These are phyloP conservation scores for Aethionema arabicum DNA, from an alignment of 345 rosid species.

Conservation along the genomic window DNA sequence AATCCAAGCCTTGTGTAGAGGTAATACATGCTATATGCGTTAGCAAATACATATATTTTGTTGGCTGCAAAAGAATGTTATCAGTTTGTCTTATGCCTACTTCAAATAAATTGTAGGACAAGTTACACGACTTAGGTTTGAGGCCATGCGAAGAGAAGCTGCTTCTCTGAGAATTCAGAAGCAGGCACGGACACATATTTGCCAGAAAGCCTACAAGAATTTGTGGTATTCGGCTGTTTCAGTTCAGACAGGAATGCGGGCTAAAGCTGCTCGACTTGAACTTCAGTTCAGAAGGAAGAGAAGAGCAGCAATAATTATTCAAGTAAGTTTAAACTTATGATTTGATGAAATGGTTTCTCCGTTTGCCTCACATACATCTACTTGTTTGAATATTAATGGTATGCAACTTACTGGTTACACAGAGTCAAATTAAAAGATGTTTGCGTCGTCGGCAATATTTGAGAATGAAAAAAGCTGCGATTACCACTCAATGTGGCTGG, in stretches of 20 bases:
- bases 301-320: slow-evolving; percentile 68
- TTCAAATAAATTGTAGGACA: slow-evolving; percentile 51
- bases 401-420: slow-evolving; percentile 30
- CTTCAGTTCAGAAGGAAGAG: slow-evolving; percentile 61
- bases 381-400: slow-evolving; percentile 22
- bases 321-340: slow-evolving; percentile 47
- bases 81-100: slow-evolving; percentile 16
- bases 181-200: slow-evolving; percentile 58
- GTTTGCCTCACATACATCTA: slow-evolving; percentile 11
- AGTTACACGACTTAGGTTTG: slow-evolving; percentile 58
- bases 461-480: slow-evolving; percentile 65
- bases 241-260: slow-evolving; percentile 77
- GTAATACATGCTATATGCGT: slow-evolving; percentile 38
- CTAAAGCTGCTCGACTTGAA: slow-evolving; percentile 70
- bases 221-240: slow-evolving; percentile 58
- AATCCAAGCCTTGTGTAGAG: slow-evolving; percentile 82
- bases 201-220: slow-evolving; percentile 56
- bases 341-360: slow-evolving; percentile 5
- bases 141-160: slow-evolving; percentile 66
- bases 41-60: background rate
- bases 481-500: slow-evolving; percentile 76
- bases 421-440: slow-evolving; percentile 73
- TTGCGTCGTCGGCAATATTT: slow-evolving; percentile 47
- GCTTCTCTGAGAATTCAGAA: slow-evolving; percentile 76
- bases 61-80: slow-evolving; percentile 6